Evolutionary conservation across 2,329 filamentous ascomycete genomes (phyloP), one percentile per base, ranked within the genome.

Genomic region (Chaetoscypha palmicola): DNA sequence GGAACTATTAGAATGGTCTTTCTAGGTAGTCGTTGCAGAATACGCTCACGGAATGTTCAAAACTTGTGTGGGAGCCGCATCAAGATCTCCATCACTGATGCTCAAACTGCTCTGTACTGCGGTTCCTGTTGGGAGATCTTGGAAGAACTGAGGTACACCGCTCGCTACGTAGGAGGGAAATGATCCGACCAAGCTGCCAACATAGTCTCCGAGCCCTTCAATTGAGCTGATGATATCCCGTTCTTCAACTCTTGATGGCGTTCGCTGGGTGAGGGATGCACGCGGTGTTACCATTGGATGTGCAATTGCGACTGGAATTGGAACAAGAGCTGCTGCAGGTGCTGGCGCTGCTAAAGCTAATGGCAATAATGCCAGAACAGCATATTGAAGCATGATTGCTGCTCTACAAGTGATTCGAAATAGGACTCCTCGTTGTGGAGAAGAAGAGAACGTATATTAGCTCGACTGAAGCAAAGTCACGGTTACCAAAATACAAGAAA

Each of bases 71-170:
- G 83, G 83, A 44, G 72, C 66, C 2, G 81, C 78, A 37, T 66
- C 71, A 28, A 87, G 60, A 41, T 83, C 74, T 23, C 65, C 63
- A 46, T 77, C 72, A 41, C 70, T 68, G 24, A 87, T 68, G 1
- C 75, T 77, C 4, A 86, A 68, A 26, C 73, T 76, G 51, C 74
- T 80, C 58, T 75, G 63, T 1, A 86, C 83, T 5, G 68, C 66
- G 31, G 67, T 67, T 26, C 78, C 79, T 2, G 74, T 79, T 1
- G 83, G 82, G 28, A 87, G 74, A 52, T 73, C 71, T 43, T 81
- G 73, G 61, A 83, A 84, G 66, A 74, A 86, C 45, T 83, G 73
- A 1, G 82, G 77, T 1, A 87, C 70, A 17, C 79, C 80, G 2
- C 75, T 79, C 2, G 74, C 73, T 30, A 83, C 70, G 47, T 77